Percentiles rank a stretch among this genome's conserved stretches.
These are phyloP conservation scores for Buxus sempervirens DNA, from an alignment of 164 flowering plant species.

Conservation along the genomic window DNA sequence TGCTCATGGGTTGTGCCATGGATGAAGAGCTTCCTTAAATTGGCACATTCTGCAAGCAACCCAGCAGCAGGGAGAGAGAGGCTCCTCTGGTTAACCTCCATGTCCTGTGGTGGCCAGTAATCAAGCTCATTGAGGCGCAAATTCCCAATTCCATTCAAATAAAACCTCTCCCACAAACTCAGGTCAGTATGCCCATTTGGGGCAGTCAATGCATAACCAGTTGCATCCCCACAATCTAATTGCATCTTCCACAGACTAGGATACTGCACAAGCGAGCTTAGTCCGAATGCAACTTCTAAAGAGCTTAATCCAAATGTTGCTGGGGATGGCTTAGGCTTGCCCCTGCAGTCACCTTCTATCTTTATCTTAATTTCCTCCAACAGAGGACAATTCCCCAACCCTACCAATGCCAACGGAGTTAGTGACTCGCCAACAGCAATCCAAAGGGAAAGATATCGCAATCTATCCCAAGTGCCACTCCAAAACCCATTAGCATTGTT, in stretches of 20 bases:
- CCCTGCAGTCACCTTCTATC: constrained; percentile 92
- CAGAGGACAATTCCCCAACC: constrained; percentile 75
- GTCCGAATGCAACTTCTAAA: constrained; percentile 56
- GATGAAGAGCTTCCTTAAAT: constrained; percentile 82
- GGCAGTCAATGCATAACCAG: constrained; percentile 78
- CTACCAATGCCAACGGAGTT: constrained; percentile 46
- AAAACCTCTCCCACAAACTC: constrained; percentile 93
- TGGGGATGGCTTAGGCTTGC: constrained; percentile 41
- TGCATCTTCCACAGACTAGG: constrained; percentile 67
- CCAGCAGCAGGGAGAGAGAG: constrained; percentile 84
- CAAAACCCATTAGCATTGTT: constrained; percentile 37
- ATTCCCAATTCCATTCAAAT: constrained; percentile 53
- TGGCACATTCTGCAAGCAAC: constrained; percentile 49
- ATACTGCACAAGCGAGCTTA: constrained; percentile 42
- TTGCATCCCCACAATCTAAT: constrained; percentile 73
- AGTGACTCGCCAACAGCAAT: constrained; percentile 71
- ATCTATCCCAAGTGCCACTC: constrained; percentile 47
- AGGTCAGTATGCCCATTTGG: constrained; percentile 91
- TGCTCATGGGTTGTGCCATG: constrained; percentile 95
- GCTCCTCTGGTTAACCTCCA: constrained; percentile 86
- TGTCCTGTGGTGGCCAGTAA: constrained; percentile 98
- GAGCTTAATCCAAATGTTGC: too few species aligned
- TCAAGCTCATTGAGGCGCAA: constrained; percentile 68
- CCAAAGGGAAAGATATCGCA: constrained; percentile 72
- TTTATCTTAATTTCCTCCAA: constrained; percentile 67